A percentile compares a stretch with the other conserved stretches of the same genome.
Evolutionary conservation across 1,284 basidiomycete species (phyloP).

Genomic region (Puccinia hordei): DNA sequence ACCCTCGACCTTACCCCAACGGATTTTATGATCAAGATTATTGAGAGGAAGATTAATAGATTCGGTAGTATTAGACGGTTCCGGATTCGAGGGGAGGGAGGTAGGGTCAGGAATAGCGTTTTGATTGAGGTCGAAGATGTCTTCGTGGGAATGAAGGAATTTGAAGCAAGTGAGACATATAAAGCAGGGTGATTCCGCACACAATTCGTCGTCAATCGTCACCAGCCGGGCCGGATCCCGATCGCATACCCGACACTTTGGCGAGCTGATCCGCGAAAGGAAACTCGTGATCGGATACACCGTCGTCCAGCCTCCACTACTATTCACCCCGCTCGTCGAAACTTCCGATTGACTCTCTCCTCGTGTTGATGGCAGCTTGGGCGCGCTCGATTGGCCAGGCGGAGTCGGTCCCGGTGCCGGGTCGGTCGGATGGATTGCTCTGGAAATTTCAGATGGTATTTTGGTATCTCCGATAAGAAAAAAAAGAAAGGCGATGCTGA

Average conservation of each 20-base stretch:
- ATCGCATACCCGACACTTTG: slow-evolving; percentile 68
- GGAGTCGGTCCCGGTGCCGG: not conserved
- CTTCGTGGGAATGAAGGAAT: slow-evolving; percentile 65
- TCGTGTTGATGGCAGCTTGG: not conserved
- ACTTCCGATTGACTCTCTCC: no score
- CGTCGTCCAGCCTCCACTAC: not conserved
- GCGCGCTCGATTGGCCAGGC: not conserved
- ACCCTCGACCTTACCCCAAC: slow-evolving; percentile 15
- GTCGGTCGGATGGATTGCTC: slow-evolving; percentile 41
- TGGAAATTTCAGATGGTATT: not conserved
- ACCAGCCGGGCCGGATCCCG: slow-evolving; percentile 71
- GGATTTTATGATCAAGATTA: not conserved
- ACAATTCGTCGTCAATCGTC: slow-evolving; percentile 69
- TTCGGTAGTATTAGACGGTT: not conserved
- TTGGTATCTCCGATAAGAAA: no score
- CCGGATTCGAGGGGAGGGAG: not conserved
- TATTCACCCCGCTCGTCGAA: not conserved
- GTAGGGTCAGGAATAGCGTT: not conserved
- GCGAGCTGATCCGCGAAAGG: slow-evolving; percentile 51
- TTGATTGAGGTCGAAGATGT: not conserved
- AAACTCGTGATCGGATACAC: slow-evolving; percentile 54
- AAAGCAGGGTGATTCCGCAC: slow-evolving; percentile 74
- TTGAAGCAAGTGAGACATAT: slow-evolving; percentile 73
- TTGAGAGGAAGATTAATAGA: not conserved
- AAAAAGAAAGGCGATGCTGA: not conserved